Evolutionary conservation across 305 asterid genomes (phyloP), one percentile per base, ranked within the genome.

Genomic region (Fraxinus paxiana): DNA sequence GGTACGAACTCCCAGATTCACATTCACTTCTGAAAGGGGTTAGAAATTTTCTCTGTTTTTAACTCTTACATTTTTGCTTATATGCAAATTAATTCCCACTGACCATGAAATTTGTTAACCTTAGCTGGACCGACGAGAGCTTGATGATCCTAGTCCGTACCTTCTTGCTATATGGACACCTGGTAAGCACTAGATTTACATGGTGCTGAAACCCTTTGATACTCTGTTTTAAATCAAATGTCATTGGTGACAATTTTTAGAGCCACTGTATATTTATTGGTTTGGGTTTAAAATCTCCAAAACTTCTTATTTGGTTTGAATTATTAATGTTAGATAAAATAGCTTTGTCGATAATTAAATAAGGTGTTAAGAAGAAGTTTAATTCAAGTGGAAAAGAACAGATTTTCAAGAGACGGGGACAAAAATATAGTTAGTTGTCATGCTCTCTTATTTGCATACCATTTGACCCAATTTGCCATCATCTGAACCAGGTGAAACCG

Each of bases 141-240:
- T 92, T 18, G 98, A 94, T 88, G 99, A 96, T 88, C 97, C 98
- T 85, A 92, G 95, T 83, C 98, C 98, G 0, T 94, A 96, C 90
- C 97, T 96, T 84, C 89, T 96, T 43, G 98, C 97, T 73, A 91
- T 96, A 86, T 96, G 99, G 99, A 90, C 93, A 82, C 98, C 99
- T 67, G 99, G 99, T 96, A 88, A 26, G 83, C 82, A 77, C 34
- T 73, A 82, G 76, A 28, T 56, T 56, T 69, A 69, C 38, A 13
- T 10, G 75, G 75, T 69, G 75, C 22, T 69, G 22, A 69, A 69
- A 30, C 4, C 43, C 4, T 31, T 69, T 17, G n/a, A 30, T 69
- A n/a, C 26, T 69, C 75, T 31, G 75, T 30, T 31, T 31, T 30
- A 30, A 28, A 31, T 69, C 34, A 9, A 67, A 12, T 67, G 73